Conservation (phyloP, 257 asterid species). For the Gardenia jasminoides region DNA sequence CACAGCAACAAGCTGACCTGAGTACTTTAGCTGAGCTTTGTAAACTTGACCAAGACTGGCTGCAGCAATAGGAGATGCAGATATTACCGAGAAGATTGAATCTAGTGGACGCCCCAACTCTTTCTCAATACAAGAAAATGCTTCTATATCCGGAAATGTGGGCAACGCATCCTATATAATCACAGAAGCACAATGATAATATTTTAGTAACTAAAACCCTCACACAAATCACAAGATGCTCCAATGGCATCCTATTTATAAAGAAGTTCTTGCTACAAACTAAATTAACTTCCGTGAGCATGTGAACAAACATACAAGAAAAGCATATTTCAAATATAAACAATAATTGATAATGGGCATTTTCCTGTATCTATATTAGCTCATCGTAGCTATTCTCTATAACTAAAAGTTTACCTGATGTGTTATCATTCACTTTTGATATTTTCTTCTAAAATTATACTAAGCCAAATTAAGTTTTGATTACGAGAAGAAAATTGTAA, state of each 20-base stretch:
- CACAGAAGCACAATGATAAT: not conserved
- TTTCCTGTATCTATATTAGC: too few species aligned
- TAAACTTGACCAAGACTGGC: conserved; percentile 99
- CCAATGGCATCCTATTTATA: not conserved
- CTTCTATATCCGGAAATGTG: conserved; percentile 93
- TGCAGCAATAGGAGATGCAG: conserved; percentile 96
- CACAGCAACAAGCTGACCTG: conserved; percentile 91
- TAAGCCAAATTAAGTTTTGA: too few species aligned
- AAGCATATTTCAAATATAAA: too few species aligned
- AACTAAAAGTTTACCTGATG: too few species aligned
- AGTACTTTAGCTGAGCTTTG: conserved; percentile 81
- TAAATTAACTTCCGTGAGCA: too few species aligned
- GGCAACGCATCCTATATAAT: conserved; percentile 90
- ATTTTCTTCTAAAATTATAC: too few species aligned
- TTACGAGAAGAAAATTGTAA: too few species aligned
- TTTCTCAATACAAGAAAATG: conserved; percentile 89
- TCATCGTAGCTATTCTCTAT: too few species aligned
- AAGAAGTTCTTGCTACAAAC: not conserved
- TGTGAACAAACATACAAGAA: too few species aligned
- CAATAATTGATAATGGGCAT: too few species aligned
- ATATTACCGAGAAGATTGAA: conserved; percentile 72
- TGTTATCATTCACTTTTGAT: too few species aligned
- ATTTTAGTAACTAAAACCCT: not conserved
- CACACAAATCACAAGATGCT: not conserved
- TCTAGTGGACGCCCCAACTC: conserved; percentile 80